Conservation (phyloP, 2,329 filamentous ascomycete species). For the Fusarium algeriense region DNA sequence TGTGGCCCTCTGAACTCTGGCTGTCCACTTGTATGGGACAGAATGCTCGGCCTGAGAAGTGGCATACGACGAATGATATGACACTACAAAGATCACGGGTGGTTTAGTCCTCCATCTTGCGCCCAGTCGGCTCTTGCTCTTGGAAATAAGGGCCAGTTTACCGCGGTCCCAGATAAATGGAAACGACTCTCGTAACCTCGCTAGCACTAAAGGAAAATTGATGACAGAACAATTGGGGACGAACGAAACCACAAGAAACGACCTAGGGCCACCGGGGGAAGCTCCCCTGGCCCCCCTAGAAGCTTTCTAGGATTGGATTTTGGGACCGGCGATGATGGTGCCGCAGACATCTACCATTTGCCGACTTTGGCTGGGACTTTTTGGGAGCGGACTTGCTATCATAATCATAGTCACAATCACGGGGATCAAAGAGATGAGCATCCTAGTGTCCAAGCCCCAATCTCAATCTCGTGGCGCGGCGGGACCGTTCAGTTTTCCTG, state of each 20-base stretch:
- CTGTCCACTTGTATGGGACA: constrained; percentile 37
- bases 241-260: constrained; percentile 33
- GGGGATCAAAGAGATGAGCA: constrained; percentile 23
- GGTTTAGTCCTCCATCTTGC: constrained; percentile 25
- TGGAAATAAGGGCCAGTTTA: constrained; percentile 29
- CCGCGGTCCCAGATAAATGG: constrained; percentile 35
- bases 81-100: constrained; percentile 39
- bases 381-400: constrained; percentile 14
- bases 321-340: constrained; percentile 27
- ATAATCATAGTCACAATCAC: constrained; percentile 9
- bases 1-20: constrained; percentile 40
- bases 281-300: constrained; percentile 38
- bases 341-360: constrained; percentile 27
- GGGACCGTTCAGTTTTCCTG: constrained; percentile 23
- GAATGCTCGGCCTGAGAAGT: constrained; percentile 22
- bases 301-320: constrained; percentile 27
- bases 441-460: constrained; percentile 27
- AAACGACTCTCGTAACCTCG: constrained; percentile 27
- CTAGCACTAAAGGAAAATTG: constrained; percentile 27
- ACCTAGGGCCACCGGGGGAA: constrained; percentile 35
- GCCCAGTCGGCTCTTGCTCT: constrained; percentile 16
- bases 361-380: constrained; percentile 11
- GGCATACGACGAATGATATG: constrained; percentile 36
- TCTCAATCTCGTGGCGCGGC: constrained; percentile 34
- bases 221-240: constrained; percentile 41